Percentiles rank a stretch among this genome's conserved stretches.
Conservation (phyloP, 1,284 basidiomycete genomes). For the Moesziomyces globuligerus region DNA sequence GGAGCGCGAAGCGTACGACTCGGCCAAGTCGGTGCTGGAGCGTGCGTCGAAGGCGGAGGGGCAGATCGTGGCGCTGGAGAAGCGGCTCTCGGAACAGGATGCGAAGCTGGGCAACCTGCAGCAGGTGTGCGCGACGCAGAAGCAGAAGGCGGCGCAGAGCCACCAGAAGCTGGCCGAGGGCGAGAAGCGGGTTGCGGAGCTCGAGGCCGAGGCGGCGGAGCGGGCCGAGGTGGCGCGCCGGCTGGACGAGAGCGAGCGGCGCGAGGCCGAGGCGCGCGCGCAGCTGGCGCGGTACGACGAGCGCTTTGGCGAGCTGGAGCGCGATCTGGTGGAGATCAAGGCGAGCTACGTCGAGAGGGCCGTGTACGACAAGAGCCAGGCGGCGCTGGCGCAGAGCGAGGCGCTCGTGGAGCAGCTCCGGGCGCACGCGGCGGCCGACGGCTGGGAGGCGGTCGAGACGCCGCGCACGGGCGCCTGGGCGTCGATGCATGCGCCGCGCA, state of each 20-base stretch:
- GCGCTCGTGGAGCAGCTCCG: conserved; percentile 39
- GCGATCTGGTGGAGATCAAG: conserved; percentile 49
- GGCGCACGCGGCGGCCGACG: conserved; percentile 21
- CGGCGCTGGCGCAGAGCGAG: conserved; percentile 25
- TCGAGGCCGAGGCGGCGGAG: conserved; percentile 32
- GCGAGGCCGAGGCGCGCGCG: conserved; percentile 17
- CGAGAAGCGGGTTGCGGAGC: conserved; percentile 50
- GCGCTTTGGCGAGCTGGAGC: conserved; percentile 47
- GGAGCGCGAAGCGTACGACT: conserved; percentile 44
- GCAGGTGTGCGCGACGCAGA: conserved; percentile 52
- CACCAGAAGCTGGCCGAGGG: conserved; percentile 56
- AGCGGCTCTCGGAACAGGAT: conserved; percentile 54
- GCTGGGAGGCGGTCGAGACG: conserved; percentile 23
- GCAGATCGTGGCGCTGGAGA: conserved; percentile 42
- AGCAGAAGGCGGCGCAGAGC: conserved; percentile 57
- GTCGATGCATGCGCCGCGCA: conserved; percentile 38
- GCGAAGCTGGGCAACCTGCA: conserved; percentile 56
- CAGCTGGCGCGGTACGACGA: conserved; percentile 39
- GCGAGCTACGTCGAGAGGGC: conserved; percentile 40
- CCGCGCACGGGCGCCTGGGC: conserved; percentile 22
- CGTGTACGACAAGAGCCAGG: conserved; percentile 17
- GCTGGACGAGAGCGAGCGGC: conserved; percentile 30
- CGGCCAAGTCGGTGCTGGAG: conserved; percentile 29
- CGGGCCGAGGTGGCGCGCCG: conserved; percentile 10
- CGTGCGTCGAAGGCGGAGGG: conserved; percentile 53